A percentile compares a stretch with the other conserved stretches of the same genome.
These are phyloP conservation scores for Ophiosphaerella herpotricha DNA, from an alignment of 2,329 filamentous ascomycete genomes.

Conservation along the genomic window DNA sequence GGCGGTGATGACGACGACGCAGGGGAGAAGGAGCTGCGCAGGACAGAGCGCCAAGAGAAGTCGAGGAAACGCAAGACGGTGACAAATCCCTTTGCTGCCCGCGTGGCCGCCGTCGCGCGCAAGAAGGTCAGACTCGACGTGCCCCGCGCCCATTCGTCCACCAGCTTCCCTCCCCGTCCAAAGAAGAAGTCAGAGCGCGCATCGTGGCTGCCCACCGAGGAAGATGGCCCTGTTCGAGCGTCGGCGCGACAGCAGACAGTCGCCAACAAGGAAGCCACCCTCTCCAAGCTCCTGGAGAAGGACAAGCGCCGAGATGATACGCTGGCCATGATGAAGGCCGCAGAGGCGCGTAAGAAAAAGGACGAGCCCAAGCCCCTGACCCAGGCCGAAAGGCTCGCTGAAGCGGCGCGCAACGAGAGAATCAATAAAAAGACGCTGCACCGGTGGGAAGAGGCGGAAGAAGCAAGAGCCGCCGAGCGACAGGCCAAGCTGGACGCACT, in stretches of 20 bases:
- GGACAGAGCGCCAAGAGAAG: constrained; percentile 67
- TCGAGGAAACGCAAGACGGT: constrained; percentile 80
- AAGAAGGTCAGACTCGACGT: constrained; percentile 47
- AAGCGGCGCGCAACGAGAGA: constrained; percentile 82
- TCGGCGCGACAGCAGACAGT: constrained; percentile 68
- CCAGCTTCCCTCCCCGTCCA: constrained; percentile 51
- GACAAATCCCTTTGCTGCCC: constrained; percentile 44
- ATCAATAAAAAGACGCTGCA: constrained; percentile 89
- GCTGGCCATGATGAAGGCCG: constrained; percentile 65
- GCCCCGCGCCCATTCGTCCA: constrained; percentile 48
- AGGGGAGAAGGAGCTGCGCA: constrained; percentile 85
- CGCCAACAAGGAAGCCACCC: constrained; percentile 60
- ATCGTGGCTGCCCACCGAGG: constrained; percentile 69
- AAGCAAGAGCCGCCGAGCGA: constrained; percentile 82
- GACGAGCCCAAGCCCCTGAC: constrained; percentile 81
- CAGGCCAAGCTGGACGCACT: constrained; percentile 83
- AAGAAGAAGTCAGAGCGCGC: constrained; percentile 75
- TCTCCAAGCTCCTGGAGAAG: constrained; percentile 74
- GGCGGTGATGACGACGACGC: constrained; percentile 75
- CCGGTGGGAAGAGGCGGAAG: constrained; percentile 92
- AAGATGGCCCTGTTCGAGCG: constrained; percentile 65
- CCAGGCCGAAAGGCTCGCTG: constrained; percentile 80
- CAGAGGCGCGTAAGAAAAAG: constrained; percentile 68
- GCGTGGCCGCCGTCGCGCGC: constrained; percentile 45
- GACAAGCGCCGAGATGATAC: constrained; percentile 73